phyloP scores from a whole-genome alignment of 2,329 filamentous ascomycete genomes.

The Fusarium odoratissimum region DNA sequence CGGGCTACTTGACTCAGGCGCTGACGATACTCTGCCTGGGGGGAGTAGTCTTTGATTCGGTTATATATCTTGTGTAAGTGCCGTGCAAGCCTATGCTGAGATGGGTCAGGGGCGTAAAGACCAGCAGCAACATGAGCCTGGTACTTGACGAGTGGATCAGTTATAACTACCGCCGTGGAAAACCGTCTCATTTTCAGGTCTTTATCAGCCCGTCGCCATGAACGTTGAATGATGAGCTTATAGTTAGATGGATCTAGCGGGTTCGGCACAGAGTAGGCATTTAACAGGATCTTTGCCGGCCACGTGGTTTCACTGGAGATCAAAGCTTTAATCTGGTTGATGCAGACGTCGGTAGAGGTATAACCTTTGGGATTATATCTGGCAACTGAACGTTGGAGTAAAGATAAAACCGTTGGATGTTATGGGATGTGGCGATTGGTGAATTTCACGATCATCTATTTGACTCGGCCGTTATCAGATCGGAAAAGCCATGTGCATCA shows the following conservation, averaged over 20 bases:
- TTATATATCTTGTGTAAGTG: constrained; percentile 83
- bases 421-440: constrained; percentile 6
- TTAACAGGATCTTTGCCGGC: not conserved
- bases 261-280: constrained; percentile 12
- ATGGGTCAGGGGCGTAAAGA: constrained; percentile 74
- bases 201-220: not conserved
- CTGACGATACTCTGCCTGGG: constrained; percentile 74
- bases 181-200: constrained; percentile 48
- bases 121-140: constrained; percentile 75
- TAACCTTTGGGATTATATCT: not conserved
- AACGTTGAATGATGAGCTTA: constrained; percentile 12
- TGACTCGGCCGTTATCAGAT: constrained; percentile 31
- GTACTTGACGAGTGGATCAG: constrained; percentile 82
- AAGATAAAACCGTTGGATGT: not conserved
- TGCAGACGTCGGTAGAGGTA: not conserved
- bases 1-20: constrained; percentile 70
- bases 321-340: not conserved
- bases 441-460: constrained; percentile 5
- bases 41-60: constrained; percentile 81
- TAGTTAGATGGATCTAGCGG: not conserved
- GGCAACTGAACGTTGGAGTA: not conserved
- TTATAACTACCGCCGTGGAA: constrained; percentile 67
- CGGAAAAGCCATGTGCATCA: constrained; percentile 24
- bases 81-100: constrained; percentile 78
- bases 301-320: constrained; percentile 2